Conservation (phyloP, 768 basidiomycete genomes). For the Suillus fuscotomentosus region DNA sequence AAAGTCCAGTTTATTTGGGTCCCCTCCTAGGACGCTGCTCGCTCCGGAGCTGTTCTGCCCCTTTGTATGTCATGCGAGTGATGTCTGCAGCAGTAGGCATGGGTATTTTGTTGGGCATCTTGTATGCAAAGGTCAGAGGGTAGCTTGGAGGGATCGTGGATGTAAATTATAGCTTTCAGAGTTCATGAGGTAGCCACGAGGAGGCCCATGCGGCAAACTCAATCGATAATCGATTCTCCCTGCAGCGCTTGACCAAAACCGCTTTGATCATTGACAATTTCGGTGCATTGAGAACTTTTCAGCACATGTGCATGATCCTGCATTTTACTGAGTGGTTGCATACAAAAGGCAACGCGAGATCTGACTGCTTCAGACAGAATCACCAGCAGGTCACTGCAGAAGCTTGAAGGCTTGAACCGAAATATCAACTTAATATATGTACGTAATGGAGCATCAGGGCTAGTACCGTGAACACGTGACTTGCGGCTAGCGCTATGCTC, state of each 20-base stretch:
- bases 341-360: neutral
- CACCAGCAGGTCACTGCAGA: neutral
- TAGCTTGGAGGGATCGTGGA: neutral
- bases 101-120: constrained; percentile 19
- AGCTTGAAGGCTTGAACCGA: neutral
- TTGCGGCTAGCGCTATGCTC: too few relatives aligned
- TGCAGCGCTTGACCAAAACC: neutral
- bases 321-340: neutral
- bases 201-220: neutral
- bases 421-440: neutral
- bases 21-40: constrained; percentile 27
- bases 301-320: neutral
- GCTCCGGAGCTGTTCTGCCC: constrained; percentile 26
- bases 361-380: neutral
- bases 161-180: neutral
- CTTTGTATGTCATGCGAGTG: constrained; percentile 25
- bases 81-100: constrained; percentile 26
- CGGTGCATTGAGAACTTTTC: neutral
- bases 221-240: neutral
- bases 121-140: neutral
- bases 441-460: neutral
- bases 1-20: constrained; percentile 28
- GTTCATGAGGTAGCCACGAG: neutral
- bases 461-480: neutral
- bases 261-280: neutral